Base-by-base conservation (phyloP, 148 eudicot genomes). In the Simmondsia chinensis region DNA sequence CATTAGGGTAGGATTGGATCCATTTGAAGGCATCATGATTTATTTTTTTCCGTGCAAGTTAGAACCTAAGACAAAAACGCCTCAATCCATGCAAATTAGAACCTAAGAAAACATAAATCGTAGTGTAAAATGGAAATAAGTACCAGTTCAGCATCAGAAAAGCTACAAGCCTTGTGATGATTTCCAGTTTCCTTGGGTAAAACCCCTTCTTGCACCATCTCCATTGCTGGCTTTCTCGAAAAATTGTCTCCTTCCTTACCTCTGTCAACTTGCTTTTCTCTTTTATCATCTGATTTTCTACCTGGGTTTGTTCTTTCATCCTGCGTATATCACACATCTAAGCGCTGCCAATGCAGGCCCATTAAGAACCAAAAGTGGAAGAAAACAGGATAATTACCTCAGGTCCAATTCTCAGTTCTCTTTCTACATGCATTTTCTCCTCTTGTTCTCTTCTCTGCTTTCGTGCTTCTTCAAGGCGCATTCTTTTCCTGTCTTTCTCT, bases 401-500 rank as follows among this genome's bases (percentile, higher is more conserved):
- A 31, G 60, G 60, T 51, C 46, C 53, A 20, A 22, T 54, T 41
- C 34, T 67, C 25, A 54, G 60, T 32, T 76, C 65, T 65, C 58
- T 85, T 69, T 59, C 59, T 25, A 56, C 53, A 0, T 53, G 68
- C 48, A 63, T 21, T 52, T 74, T 85, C 20, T 72, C 79, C 33
- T 64, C 79, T 20, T 70, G 87, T 42, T 57, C 69, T 59, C 66
- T 72, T 52, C 65, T 76, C 27, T 61, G 72, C 22, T 30, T 71
- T 50, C 72, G 69, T 29, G 78, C 69, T 48, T 60, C 85, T 74
- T 75, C 89, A 48, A 71, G 28, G 42, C 95, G 78, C 70, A 63
- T 69, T 64, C 68, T 71, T 65, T 91, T 85, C 58, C 64, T 76
- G 44, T 82, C 94, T 74, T 52, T 75, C 56, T 74, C 86, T 60